These are phyloP conservation scores for Posidonia australis DNA, from an alignment of 106 monocot genomes.

Conservation along the genomic window DNA sequence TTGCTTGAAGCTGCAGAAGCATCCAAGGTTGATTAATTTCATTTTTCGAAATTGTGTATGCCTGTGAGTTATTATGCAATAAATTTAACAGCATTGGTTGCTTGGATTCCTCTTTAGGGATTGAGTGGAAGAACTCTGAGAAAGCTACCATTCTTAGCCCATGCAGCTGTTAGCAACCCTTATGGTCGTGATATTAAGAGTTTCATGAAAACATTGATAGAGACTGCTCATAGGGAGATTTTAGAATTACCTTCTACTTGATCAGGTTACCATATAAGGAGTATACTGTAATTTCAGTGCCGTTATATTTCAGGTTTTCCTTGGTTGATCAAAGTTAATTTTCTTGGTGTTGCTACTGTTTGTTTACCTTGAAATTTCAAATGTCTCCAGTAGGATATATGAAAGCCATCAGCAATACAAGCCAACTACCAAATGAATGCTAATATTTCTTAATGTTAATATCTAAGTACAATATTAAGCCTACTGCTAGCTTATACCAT, in stretches of 20 bases:
- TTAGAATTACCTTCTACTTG: constrained; percentile 37
- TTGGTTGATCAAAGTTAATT: too few species aligned
- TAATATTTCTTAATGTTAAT: too few species aligned
- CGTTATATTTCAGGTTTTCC: too few species aligned
- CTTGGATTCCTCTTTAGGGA: constrained; percentile 33
- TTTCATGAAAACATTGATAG: constrained; percentile 48
- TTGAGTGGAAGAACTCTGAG: constrained; percentile 76
- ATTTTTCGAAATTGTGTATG: background rate
- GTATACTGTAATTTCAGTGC: background rate
- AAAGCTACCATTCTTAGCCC: constrained; percentile 92
- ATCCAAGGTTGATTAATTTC: constrained; percentile 40
- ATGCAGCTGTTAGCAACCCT: constrained; percentile 61
- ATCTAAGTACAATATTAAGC: too few species aligned
- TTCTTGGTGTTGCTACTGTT: too few species aligned
- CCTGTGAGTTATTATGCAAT: background rate
- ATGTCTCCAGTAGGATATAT: too few species aligned
- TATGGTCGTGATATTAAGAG: constrained; percentile 34
- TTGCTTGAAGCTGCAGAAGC: constrained; percentile 76
- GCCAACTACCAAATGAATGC: too few species aligned
- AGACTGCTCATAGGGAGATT: constrained; percentile 67
- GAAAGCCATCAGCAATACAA: too few species aligned
- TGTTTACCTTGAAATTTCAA: too few species aligned
- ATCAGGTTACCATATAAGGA: background rate
- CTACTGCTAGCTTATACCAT: too few species aligned
- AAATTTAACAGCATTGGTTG: background rate